These are phyloP conservation scores for Stagonosporopsis rhizophila DNA, from an alignment of 2,329 filamentous ascomycete species.

Conservation along the genomic window DNA sequence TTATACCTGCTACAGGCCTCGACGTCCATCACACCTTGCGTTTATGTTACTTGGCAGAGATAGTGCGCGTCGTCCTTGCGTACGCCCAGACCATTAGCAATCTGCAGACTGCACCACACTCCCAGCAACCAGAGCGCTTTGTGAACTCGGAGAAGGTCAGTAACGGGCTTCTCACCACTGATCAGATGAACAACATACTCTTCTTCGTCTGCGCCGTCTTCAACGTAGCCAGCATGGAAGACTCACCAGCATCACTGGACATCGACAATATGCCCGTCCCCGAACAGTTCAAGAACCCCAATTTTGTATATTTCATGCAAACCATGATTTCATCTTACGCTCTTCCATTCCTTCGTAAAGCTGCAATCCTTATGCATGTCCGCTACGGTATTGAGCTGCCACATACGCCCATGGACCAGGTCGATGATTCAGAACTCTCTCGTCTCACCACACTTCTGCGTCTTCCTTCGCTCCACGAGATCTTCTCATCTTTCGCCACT, in stretches of 20 bases:
- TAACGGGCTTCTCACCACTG: conserved; percentile 30
- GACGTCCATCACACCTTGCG: conserved; percentile 82
- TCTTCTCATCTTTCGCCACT: conserved; percentile 67
- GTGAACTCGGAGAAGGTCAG: conserved; percentile 36
- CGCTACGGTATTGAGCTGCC: conserved; percentile 90
- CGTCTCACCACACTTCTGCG: conserved; percentile 79
- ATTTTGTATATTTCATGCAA: conserved; percentile 47
- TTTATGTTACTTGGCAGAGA: conserved; percentile 88
- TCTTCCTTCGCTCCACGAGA: conserved; percentile 78
- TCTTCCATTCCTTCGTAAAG: conserved; percentile 87
- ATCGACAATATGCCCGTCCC: conserved; percentile 36
- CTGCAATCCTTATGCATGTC: conserved; percentile 81
- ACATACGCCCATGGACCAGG: conserved; percentile 60
- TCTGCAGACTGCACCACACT: conserved; percentile 15
- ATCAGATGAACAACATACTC: conserved; percentile 40
- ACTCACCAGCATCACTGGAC: conserved; percentile 33
- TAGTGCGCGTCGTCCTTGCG: conserved; percentile 77
- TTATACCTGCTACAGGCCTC: conserved; percentile 71
- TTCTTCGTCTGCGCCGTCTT: conserved; percentile 44
- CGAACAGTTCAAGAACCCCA: conserved; percentile 34
- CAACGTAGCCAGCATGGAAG: conserved; percentile 35
- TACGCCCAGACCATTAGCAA: conserved; percentile 47
- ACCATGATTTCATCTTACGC: conserved; percentile 77
- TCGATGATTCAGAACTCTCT: conserved; percentile 78
- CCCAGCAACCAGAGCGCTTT: conserved; percentile 31